These are phyloP conservation scores for Gossypium mustelinum DNA, from an alignment of 345 rosid genomes.

Conservation along the genomic window DNA sequence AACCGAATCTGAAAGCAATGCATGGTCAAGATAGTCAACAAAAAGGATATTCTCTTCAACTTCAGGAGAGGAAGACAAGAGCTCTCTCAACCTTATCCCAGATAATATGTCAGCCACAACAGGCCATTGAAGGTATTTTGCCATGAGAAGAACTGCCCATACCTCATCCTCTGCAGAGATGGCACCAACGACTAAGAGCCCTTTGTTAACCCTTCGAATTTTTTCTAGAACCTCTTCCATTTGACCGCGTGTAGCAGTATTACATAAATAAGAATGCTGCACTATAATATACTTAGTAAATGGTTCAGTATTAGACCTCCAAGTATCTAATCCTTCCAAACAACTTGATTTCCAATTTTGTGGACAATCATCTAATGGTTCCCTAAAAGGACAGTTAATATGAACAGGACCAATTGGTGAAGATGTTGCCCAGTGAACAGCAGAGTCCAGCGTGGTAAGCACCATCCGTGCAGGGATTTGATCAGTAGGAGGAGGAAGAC, in stretches of 20 bases:
- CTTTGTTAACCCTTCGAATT: conserved; percentile 49
- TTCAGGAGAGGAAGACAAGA: conserved; percentile 43
- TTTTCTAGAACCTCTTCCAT: conserved; percentile 51
- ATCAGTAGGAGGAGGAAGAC: conserved; percentile 82
- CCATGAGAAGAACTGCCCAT: conserved; percentile 86
- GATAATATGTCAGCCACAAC: conserved; percentile 88
- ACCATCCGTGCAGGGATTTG: conserved; percentile 74
- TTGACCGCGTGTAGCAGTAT: conserved; percentile 23
- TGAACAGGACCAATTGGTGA: conserved; percentile 87
- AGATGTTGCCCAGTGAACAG: conserved; percentile 70
- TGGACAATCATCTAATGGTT: conserved; percentile 66
- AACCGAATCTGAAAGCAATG: conserved; percentile 66
- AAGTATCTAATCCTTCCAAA: conserved; percentile 68
- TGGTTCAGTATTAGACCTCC: conserved; percentile 71
- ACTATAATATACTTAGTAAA: conserved; percentile 67
- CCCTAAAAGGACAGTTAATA: conserved; percentile 89
- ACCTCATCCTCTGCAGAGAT: conserved; percentile 76
- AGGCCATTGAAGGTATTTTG: conserved; percentile 81
- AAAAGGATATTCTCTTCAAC: conserved; percentile 41
- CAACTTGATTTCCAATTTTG: conserved; percentile 60
- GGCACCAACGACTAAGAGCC: conserved; percentile 70
- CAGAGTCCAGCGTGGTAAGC: conserved; percentile 85
- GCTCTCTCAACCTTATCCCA: conserved; percentile 80
- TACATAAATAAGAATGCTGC: conserved; percentile 37
- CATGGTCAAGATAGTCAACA: conserved; percentile 85